Evolutionary conservation across 2,329 filamentous ascomycete species (phyloP), one percentile per base, ranked within the genome.

Genomic region (Fusarium dlaminii): DNA sequence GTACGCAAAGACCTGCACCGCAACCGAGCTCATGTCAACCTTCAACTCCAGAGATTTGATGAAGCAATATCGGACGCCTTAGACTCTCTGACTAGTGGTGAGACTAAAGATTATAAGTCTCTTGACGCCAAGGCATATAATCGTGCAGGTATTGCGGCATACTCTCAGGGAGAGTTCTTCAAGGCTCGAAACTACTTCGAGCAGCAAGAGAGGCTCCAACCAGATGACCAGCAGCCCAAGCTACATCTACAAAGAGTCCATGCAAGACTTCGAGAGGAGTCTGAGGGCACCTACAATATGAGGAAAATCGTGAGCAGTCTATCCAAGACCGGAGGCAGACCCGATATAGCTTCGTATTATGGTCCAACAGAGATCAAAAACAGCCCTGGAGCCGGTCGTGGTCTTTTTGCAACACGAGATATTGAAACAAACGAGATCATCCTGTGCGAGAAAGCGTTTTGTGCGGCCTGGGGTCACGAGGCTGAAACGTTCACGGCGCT

Each of bases 401-500:
- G 84, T 3, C 68, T 85, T 1, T 85, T 85, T 46, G 80, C 82
- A 3, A 80, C 74, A 0, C 68, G 71, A 4, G 66, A 79, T 24
- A 77, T 84, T 32, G 68, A 76, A 22, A 57, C 70, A 6, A 81
- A 81, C 6, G 81, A 83, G 7, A 62, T 63, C 1, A 56, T 76
- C 12, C 72, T 86, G 63, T 81, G 80, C 32, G 84, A 84, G 65
- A 83, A 81, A 36, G 79, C 82, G 0, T 81, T 81, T 17, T 80
- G 75, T 20, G 76, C 77, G 0, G 78, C 79, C 13, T 81, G 80
- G 78, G 75, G 79, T 4, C 70, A 82, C n/a, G 79, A 82, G 48
- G 27, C 64, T 2, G 73, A 79, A 27, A 78, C 79, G 0, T 74
- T 82, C 27, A 78, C 78, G 7, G 78, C 78, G 5, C 66, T 83